Evolutionary conservation across 1,284 basidiomycete species (phyloP), one percentile per base, ranked within the genome.

Genomic region (Marasmius oreades): DNA sequence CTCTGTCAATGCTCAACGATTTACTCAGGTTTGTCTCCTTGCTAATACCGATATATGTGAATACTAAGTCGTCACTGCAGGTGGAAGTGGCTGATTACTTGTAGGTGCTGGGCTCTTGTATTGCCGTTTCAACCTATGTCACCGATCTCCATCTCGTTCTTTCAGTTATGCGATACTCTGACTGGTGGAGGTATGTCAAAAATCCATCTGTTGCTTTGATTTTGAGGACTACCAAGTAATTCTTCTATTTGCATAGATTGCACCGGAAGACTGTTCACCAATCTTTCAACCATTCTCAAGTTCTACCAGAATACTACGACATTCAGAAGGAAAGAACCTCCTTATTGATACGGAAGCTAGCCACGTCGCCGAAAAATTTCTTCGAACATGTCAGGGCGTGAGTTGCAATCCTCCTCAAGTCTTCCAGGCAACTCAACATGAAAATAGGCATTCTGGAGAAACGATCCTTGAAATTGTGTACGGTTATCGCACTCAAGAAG

Each of bases 201-300:
- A 1, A 7, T 18, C 6, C 39, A 42, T 42, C n/a, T 16, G 20
- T 1, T 42, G 2, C 14, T 37, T n/a, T 11, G 12, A 42, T 1
- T 16, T n/a, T 5, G 7, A 7, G 2, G 11, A 42, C 16, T 2
- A 6, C 20, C 7, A n/a, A 18, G 2, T 16, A 2, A 16, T 42
- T 5, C n/a, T 3, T 3, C 36, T n/a, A n/a, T 37, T n/a, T n/a
- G 14, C 18, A 12, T 36, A 51, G 50, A 33, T 11, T 51, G 11
- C 50, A 37, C 34, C 50, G 50, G 16, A 51, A 24, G 22, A 51
- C 33, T 5, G 36, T 51, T 33, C 50, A 51, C 18, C 50, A 51
- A n/a, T n/a, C n/a, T 34, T 37, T 23, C n/a, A 36, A 36, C 50
- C 50, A 37, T 22, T 33, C 50, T 18, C 31, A 33, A 2, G 11